Evolutionary conservation across 176 grass and related monocot genomes (phyloP), one percentile per base, ranked within the genome.

Genomic region (Aegilops longissima): DNA sequence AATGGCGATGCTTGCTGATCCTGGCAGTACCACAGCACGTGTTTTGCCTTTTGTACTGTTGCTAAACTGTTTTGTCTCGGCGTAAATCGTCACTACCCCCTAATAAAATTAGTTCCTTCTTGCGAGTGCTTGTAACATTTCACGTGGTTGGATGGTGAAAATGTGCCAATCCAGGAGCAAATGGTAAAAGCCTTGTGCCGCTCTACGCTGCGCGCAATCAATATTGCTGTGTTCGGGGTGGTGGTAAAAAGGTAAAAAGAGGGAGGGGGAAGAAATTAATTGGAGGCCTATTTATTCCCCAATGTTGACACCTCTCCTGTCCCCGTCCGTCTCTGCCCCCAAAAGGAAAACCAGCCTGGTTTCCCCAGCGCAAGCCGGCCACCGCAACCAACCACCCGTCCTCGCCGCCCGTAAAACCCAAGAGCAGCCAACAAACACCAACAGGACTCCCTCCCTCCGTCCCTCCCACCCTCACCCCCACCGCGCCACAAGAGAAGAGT

Each of bases 331-430:
- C 76, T 52, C 81, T 91, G 90, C 91, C 86, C 72, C 93, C 82
- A 88, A 93, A 90, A 92, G 86, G 71, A 95, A 95, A 93, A 93
- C 88, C 88, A 82, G 70, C 18, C 90, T 76, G 87, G 86, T 91
- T 89, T 92, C 83, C 92, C 80, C 75, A 90, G 83, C 89, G 62
- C 92, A 79, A 8, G 54, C 54, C 49, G 49, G 49, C 49, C 49
- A 52, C 49, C 79, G 74, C 83, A 54, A 61, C 45, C 83, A 54
- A 59, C 47, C 44, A 73, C 68, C n/a, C n/a, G 18, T 59, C 54
- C 54, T 52, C 47, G 2, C 52, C 52, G 5, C 9, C 82, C 42
- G 87, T 89, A 84, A 82, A 82, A 90, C 67, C 59, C 54, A 64
- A 45, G 49, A 5, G 49, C 4, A 2, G 12, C 81, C 38, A 69